Conservation (phyloP, 805 yeast species). For the Pichia pseudocactophila region DNA sequence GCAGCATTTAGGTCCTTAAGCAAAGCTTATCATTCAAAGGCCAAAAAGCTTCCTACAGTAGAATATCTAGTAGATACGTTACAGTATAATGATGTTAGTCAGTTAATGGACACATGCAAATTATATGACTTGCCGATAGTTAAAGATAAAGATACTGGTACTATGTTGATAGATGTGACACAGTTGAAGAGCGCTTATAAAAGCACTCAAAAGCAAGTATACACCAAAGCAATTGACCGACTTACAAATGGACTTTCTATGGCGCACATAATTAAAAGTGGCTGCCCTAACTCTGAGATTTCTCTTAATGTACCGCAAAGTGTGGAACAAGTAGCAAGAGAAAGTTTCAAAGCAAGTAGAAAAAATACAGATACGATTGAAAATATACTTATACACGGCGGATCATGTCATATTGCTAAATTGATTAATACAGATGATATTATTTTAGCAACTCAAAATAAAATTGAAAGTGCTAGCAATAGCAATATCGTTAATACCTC, state of each 20-base stretch:
- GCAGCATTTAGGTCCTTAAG: constrained; percentile 63
- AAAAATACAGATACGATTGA: constrained; percentile 9
- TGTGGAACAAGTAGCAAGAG: constrained; percentile 17
- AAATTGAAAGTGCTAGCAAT: no score
- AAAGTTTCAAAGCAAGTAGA: constrained; percentile 15
- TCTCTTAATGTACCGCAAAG: constrained; percentile 10
- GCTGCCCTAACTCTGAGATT: constrained; percentile 19
- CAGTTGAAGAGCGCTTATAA: constrained; percentile 30
- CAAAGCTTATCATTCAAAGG: constrained; percentile 57
- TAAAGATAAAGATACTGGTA: constrained; percentile 23
- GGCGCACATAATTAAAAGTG: constrained; percentile 33
- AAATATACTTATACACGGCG: constrained; percentile 4
- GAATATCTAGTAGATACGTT: constrained; percentile 39
- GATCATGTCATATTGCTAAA: not conserved
- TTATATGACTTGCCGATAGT: constrained; percentile 50
- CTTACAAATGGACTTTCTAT: constrained; percentile 27
- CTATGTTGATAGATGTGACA: constrained; percentile 32
- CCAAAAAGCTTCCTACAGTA: constrained; percentile 50
- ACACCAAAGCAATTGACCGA: constrained; percentile 33
- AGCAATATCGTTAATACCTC: no score
- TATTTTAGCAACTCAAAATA: not conserved
- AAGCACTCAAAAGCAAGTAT: constrained; percentile 35
- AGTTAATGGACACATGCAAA: constrained; percentile 46
- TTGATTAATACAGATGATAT: not conserved
- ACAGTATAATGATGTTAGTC: constrained; percentile 57